These are phyloP conservation scores for Annulohypoxylon moriforme DNA, from an alignment of 495 filamentous ascomycete species.

Conservation along the genomic window DNA sequence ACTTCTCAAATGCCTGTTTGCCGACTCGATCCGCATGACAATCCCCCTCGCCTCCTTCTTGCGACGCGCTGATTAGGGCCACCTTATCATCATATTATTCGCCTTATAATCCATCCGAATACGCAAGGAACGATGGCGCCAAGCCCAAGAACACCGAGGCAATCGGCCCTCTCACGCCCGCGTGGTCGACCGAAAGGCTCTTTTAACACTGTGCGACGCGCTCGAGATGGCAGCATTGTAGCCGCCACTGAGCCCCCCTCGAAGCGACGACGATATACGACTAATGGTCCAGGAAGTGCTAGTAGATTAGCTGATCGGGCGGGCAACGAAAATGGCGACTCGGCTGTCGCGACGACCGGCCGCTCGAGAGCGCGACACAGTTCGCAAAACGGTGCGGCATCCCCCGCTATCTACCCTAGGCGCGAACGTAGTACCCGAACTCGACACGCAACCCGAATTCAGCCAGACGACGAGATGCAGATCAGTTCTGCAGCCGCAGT, in stretches of 20 bases:
- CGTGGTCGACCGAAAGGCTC: slow-evolving; percentile 58
- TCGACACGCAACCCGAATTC: slow-evolving; percentile 60
- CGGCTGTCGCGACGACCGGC: slow-evolving; percentile 47
- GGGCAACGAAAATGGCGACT: slow-evolving; percentile 62
- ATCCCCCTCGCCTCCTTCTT: slow-evolving; percentile 48
- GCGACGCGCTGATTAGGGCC: slow-evolving; percentile 51
- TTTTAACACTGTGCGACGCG: slow-evolving; percentile 56
- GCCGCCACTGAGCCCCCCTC: slow-evolving; percentile 64
- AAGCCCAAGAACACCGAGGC: slow-evolving; percentile 56
- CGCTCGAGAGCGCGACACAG: slow-evolving; percentile 51
- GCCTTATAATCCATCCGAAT: slow-evolving; percentile 33
- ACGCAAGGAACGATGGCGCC: slow-evolving; percentile 53
- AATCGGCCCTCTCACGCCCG: slow-evolving; percentile 53
- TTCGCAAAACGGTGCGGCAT: slow-evolving; percentile 48
- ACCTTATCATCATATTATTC: slow-evolving; percentile 42
- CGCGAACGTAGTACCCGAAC: slow-evolving; percentile 65
- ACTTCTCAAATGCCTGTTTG: slow-evolving; percentile 51
- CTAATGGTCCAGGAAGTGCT: slow-evolving; percentile 83
- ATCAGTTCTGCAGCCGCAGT: slow-evolving; percentile 85
- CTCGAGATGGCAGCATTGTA: slow-evolving; percentile 49
- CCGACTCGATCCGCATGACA: slow-evolving; percentile 40
- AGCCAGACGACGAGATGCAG: slow-evolving; percentile 64
- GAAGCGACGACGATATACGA: slow-evolving; percentile 71
- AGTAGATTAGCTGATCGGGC: slow-evolving; percentile 78
- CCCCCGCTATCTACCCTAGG: slow-evolving; percentile 58